Conservation (phyloP, 192 early-diverging fungal species). For the Podila epicladia region DNA sequence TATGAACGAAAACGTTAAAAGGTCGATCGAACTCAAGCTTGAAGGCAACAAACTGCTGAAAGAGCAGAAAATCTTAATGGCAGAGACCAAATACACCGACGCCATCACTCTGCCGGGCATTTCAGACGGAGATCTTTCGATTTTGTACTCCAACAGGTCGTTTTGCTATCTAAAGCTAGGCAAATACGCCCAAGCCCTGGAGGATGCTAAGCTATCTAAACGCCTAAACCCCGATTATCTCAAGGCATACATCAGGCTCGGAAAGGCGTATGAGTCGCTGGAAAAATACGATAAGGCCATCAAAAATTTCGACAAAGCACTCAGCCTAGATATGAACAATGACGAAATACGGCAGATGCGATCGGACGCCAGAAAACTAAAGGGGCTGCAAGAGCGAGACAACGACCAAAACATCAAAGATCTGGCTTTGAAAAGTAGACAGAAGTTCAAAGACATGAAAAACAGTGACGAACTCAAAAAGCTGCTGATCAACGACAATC, state of each 20-base stretch:
- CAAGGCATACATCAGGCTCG: constrained; percentile 42
- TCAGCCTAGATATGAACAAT: constrained; percentile 41
- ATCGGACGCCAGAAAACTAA: constrained; percentile 31
- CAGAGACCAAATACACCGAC: constrained; percentile 39
- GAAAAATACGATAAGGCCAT: constrained; percentile 44
- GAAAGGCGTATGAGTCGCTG: constrained; percentile 34
- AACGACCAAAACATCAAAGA: constrained; percentile 33
- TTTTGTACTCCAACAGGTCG: constrained; percentile 43
- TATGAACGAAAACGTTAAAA: constrained; percentile 34
- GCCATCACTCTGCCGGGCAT: constrained; percentile 39
- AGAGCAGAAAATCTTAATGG: constrained; percentile 26
- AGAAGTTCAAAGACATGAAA: constrained; percentile 37
- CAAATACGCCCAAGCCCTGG: constrained; percentile 31
- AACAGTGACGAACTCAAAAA: constrained; percentile 18
- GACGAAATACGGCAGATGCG: constrained; percentile 39
- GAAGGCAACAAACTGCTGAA: constrained; percentile 34
- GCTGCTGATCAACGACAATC: constrained; percentile 19
- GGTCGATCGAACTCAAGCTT: constrained; percentile 32
- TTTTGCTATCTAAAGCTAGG: constrained; percentile 30
- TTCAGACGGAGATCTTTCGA: constrained; percentile 30
- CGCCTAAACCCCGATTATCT: constrained; percentile 40
- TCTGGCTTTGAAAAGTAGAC: constrained; percentile 26
- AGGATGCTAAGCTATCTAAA: constrained; percentile 39
- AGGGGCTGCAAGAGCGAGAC: constrained; percentile 35
- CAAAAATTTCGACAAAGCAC: constrained; percentile 40